Evolutionary conservation across 768 basidiomycete species (phyloP).

Genomic region (Cyclocybe aegerita): DNA sequence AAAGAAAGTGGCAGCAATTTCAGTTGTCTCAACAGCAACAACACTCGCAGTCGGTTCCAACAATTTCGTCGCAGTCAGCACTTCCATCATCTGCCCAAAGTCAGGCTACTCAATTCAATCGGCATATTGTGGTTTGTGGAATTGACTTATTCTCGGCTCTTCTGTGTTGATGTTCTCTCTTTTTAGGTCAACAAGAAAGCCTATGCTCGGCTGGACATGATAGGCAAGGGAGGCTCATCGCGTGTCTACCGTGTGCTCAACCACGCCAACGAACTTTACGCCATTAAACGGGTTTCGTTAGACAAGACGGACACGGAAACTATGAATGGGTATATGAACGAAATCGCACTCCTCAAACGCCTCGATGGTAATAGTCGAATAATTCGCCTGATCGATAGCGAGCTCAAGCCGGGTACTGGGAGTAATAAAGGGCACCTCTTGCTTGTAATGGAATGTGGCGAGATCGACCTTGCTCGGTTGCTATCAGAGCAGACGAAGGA

Average conservation of each 20-base stretch:
- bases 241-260: conserved; percentile 91
- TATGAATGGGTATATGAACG: conserved; percentile 92
- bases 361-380: conserved; percentile 92
- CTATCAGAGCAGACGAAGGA: conserved; percentile 84
- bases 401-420: conserved; percentile 71
- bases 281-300: conserved; percentile 89
- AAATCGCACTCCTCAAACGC: conserved; percentile 91
- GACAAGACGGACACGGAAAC: conserved; percentile 89
- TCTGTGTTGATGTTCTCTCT: background rate
- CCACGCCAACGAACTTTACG: conserved; percentile 72
- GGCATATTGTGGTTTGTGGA: conserved; percentile 39
- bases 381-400: conserved; percentile 88
- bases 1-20: conserved; percentile 28
- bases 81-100: conserved; percentile 20
- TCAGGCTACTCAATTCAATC: conserved; percentile 33
- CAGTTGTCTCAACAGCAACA: conserved; percentile 24
- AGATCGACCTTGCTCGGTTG: conserved; percentile 85
- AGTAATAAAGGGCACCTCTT: conserved; percentile 75
- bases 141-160: conserved; percentile 1
- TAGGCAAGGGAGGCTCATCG: conserved; percentile 95
- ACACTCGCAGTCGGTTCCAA: conserved; percentile 29
- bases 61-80: conserved; percentile 31
- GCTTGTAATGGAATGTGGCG: conserved; percentile 96
- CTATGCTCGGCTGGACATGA: conserved; percentile 83
- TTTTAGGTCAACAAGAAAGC: conserved; percentile 74